These are phyloP conservation scores for Verticillium albo-atrum DNA, from an alignment of 2,329 filamentous ascomycete genomes.

Conservation along the genomic window DNA sequence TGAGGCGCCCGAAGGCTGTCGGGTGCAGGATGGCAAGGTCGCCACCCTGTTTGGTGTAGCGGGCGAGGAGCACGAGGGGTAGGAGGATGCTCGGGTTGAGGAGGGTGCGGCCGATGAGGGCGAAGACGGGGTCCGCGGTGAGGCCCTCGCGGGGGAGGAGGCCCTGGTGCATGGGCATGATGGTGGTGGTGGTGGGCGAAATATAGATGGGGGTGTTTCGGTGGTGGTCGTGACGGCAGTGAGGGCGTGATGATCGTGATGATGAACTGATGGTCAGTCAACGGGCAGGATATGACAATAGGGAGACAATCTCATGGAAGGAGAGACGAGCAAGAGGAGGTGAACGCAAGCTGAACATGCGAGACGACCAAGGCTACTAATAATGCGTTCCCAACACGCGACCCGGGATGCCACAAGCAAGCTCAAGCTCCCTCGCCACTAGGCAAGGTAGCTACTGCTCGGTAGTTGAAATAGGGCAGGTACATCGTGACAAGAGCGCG, in stretches of 20 bases:
- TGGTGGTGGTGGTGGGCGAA: neutral
- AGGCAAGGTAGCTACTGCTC: neutral
- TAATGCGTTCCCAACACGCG: neutral
- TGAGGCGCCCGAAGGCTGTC: constrained; percentile 45
- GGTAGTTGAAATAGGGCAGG: neutral
- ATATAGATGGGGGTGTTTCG: neutral
- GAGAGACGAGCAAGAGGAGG: neutral
- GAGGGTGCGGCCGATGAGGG: constrained; percentile 53
- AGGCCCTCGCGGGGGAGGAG: constrained; percentile 54
- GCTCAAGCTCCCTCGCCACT: neutral
- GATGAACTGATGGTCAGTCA: neutral
- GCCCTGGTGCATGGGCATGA: constrained; percentile 38
- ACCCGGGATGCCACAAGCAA: neutral
- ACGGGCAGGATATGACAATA: neutral
- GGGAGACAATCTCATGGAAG: neutral
- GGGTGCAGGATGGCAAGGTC: constrained; percentile 49
- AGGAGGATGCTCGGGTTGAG: constrained; percentile 63
- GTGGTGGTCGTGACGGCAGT: neutral
- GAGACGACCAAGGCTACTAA: neutral
- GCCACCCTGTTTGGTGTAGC: constrained; percentile 59
- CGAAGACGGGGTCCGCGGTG: constrained; percentile 54
- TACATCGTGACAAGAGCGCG: neutral
- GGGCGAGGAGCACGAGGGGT: constrained; percentile 57
- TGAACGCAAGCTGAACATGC: neutral
- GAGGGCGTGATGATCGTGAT: neutral